A percentile compares a stretch with the other conserved stretches of the same genome.
These are phyloP conservation scores for Backusella luteola DNA, from an alignment of 192 early-diverging fungal species.

Conservation along the genomic window DNA sequence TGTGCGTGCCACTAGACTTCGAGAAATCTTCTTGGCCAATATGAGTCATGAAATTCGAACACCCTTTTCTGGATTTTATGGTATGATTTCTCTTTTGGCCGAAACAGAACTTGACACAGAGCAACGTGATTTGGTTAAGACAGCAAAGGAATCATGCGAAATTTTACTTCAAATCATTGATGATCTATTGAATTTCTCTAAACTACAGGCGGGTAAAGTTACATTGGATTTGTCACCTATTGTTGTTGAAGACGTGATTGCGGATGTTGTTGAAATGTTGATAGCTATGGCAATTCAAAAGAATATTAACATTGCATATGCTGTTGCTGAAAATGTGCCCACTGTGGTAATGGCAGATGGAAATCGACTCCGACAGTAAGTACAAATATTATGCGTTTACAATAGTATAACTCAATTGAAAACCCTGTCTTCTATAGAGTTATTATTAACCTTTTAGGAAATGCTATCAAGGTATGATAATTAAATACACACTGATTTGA, in stretches of 20 bases:
- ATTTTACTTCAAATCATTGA: slow-evolving; percentile 51
- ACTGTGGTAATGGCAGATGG: slow-evolving; percentile 64
- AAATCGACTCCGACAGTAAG: slow-evolving; percentile 59
- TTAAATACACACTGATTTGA: background rate
- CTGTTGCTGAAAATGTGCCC: slow-evolving; percentile 57
- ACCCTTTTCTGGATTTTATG: slow-evolving; percentile 50
- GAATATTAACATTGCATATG: slow-evolving; percentile 52
- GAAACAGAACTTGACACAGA: slow-evolving; percentile 46
- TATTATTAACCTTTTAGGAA: slow-evolving; percentile 71
- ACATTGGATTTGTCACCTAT: slow-evolving; percentile 42
- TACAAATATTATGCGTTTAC: background rate
- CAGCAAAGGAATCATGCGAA: slow-evolving; percentile 50
- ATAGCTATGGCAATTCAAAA: slow-evolving; percentile 63
- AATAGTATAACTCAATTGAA: too few relatives aligned
- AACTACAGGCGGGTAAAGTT: slow-evolving; percentile 49
- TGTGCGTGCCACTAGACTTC: slow-evolving; percentile 28
- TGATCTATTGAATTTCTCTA: slow-evolving; percentile 49
- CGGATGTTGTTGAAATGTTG: slow-evolving; percentile 56
- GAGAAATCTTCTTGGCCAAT: slow-evolving; percentile 35
- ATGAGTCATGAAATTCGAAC: slow-evolving; percentile 43
- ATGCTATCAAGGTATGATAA: slow-evolving; percentile 58
- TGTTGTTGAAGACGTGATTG: slow-evolving; percentile 44
- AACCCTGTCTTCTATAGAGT: slow-evolving; percentile 23
- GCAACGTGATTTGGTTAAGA: slow-evolving; percentile 49
- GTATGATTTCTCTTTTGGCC: slow-evolving; percentile 45